A percentile compares a stretch with the other conserved stretches of the same genome.
phyloP scores from a whole-genome alignment of 1,284 basidiomycete genomes.

The Ganoderma sinense region DNA sequence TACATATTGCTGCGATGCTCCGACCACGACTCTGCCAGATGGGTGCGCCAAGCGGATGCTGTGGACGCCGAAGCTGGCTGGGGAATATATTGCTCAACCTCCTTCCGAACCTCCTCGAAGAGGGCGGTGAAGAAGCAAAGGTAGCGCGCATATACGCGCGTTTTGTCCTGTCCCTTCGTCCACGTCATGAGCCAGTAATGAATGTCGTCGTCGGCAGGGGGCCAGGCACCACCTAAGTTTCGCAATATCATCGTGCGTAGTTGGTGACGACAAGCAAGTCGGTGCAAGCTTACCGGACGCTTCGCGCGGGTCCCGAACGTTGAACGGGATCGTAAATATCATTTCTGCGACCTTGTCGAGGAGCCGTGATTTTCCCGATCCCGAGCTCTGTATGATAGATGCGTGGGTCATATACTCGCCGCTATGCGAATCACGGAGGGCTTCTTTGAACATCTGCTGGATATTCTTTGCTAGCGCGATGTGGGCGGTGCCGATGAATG shows the following conservation, averaged over 20 bases:
- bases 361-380: constrained; percentile 52
- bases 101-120: neutral
- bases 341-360: constrained; percentile 55
- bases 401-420: constrained; percentile 15
- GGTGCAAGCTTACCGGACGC: neutral
- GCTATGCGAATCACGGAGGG: neutral
- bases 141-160: neutral
- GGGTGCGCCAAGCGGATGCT: neutral
- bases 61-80: neutral
- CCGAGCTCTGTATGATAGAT: constrained; percentile 26
- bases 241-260: neutral
- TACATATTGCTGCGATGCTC: neutral
- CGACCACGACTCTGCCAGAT: neutral
- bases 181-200: neutral
- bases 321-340: constrained; percentile 50
- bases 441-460: neutral
- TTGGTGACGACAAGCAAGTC: neutral
- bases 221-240: neutral
- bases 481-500: neutral
- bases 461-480: neutral
- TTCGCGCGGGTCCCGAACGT: constrained; percentile 31
- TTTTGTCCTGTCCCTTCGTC: neutral
- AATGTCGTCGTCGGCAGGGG: neutral
- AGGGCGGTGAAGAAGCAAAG: neutral
- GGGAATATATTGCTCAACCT: neutral